Evolutionary conservation across 2,329 filamentous ascomycete species (phyloP).

Genomic region (Hymenoscyphus repandus): DNA sequence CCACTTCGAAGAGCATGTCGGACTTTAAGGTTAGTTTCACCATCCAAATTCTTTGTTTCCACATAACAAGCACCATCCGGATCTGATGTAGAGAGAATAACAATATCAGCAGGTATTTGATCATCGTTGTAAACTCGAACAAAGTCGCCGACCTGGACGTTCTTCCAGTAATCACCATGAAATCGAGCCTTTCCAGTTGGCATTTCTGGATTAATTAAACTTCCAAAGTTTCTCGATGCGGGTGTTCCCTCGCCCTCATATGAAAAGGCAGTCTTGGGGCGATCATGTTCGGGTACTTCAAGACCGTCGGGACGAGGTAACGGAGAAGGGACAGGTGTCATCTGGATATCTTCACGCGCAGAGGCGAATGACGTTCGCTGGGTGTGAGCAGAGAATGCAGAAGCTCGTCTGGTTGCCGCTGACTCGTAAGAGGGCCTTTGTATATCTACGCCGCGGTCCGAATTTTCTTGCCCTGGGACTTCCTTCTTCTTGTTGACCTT

Average conservation of each 20-base stretch:
- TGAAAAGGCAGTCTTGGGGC: conserved; percentile 32
- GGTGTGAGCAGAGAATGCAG: conserved; percentile 30
- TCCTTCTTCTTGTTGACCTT: conserved; percentile 46
- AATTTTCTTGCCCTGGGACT: conserved; percentile 21
- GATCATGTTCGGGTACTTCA: conserved; percentile 29
- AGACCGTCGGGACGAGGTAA: conserved; percentile 42
- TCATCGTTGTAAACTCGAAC: conserved; percentile 95
- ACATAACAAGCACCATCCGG: conserved; percentile 93
- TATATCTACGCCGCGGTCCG: conserved; percentile 23
- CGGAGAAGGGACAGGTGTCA: conserved; percentile 91
- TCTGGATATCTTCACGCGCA: conserved; percentile 72
- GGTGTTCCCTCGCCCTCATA: conserved; percentile 35
- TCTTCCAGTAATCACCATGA: conserved; percentile 94
- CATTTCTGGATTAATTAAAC: conserved; percentile 67
- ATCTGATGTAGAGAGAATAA: conserved; percentile 90
- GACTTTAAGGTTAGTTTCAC: conserved; percentile 96
- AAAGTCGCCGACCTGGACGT: conserved; percentile 89
- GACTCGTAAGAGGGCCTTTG: conserved; percentile 55
- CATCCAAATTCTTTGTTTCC: conserved; percentile 96
- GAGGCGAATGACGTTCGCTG: conserved; percentile 46
- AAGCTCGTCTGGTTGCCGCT: conserved; percentile 33
- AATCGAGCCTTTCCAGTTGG: conserved; percentile 72
- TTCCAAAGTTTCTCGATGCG: conserved; percentile 50
- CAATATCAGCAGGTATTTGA: conserved; percentile 87
- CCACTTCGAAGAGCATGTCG: conserved; percentile 85